phyloP scores from a whole-genome alignment of 225 moss, liverwort and hornwort species.

The Bryoerythrophyllum caledonicum region DNA sequence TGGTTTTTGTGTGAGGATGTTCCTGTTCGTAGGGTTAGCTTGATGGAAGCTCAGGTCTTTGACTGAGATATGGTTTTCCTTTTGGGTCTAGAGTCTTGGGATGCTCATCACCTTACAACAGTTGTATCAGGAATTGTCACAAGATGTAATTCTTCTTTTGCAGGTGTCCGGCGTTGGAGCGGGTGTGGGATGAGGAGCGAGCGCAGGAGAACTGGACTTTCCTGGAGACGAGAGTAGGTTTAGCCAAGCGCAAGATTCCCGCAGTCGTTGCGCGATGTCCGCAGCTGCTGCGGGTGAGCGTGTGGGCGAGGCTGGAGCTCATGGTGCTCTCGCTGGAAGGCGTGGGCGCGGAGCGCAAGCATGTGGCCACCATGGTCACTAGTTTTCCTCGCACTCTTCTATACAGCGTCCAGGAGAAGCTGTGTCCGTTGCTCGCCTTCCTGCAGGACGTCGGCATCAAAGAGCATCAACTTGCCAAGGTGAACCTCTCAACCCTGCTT shows the following conservation, averaged over 20 bases:
- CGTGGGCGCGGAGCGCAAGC: slow-evolving; percentile 51
- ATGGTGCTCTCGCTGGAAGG: slow-evolving; percentile 53
- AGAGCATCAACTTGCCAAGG: too few relatives aligned
- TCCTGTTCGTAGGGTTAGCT: background rate
- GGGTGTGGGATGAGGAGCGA: slow-evolving; percentile 35
- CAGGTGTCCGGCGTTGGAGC: slow-evolving; percentile 52
- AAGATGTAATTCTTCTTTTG: background rate
- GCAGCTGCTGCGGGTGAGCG: slow-evolving; percentile 55
- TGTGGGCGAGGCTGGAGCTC: slow-evolving; percentile 54
- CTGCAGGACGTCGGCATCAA: too few relatives aligned
- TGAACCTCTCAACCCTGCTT: too few relatives aligned
- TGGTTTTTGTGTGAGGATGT: background rate
- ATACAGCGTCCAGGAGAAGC: slow-evolving; percentile 71
- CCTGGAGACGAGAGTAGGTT: slow-evolving; percentile 43
- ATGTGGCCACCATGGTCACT: slow-evolving; percentile 45
- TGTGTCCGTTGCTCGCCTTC: too few relatives aligned
- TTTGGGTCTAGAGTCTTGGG: too few relatives aligned
- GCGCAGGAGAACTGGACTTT: slow-evolving; percentile 37
- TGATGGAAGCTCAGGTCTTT: background rate
- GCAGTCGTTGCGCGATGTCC: slow-evolving; percentile 52
- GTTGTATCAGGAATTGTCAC: too few relatives aligned
- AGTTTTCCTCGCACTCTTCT: slow-evolving; percentile 60
- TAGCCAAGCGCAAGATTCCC: slow-evolving; percentile 54
- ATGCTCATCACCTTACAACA: too few relatives aligned
- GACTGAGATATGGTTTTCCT: too few relatives aligned